phyloP scores from a whole-genome alignment of 768 basidiomycete species.

The Panus rudis region DNA sequence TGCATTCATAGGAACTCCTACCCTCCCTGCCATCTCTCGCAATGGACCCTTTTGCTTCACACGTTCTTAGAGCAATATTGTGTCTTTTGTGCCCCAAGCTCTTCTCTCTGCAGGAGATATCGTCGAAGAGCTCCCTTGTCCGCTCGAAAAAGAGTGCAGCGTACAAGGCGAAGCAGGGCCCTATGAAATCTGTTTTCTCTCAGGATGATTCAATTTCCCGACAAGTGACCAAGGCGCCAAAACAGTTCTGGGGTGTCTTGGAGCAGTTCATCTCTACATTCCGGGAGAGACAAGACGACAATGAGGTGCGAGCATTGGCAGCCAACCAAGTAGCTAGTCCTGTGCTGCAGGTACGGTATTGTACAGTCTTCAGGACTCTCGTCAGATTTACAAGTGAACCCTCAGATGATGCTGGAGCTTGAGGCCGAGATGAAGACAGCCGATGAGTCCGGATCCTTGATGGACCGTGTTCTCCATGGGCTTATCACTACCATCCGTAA shows the following conservation, averaged over 20 bases:
- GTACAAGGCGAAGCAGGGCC: conserved; percentile 77
- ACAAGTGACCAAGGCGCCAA: conserved; percentile 17
- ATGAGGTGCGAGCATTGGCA: conserved; percentile 73
- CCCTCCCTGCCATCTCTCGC: conserved; percentile 58
- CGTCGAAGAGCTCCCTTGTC: conserved; percentile 33
- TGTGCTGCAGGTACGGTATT: conserved; percentile 50
- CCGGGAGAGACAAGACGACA: conserved; percentile 47
- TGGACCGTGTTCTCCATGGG: conserved; percentile 77
- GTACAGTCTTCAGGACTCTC: not conserved
- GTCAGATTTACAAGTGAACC: no score
- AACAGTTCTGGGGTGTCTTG: conserved; percentile 40
- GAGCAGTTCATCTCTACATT: conserved; percentile 43
- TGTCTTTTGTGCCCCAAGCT: conserved; percentile 64
- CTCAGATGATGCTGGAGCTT: conserved; percentile 73
- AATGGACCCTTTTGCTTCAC: conserved; percentile 86
- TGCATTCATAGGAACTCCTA: conserved; percentile 53
- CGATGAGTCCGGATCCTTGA: conserved; percentile 58
- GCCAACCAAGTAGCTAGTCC: conserved; percentile 75
- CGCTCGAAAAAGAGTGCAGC: conserved; percentile 83
- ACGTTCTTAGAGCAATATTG: conserved; percentile 78
- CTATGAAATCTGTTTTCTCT: conserved; percentile 73
- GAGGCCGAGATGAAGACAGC: conserved; percentile 63
- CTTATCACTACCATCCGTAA: conserved; percentile 59
- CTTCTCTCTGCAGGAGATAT: conserved; percentile 26
- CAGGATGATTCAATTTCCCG: conserved; percentile 27